These are phyloP conservation scores for Parietaria judaica DNA, from an alignment of 306 rosid species.

Conservation along the genomic window DNA sequence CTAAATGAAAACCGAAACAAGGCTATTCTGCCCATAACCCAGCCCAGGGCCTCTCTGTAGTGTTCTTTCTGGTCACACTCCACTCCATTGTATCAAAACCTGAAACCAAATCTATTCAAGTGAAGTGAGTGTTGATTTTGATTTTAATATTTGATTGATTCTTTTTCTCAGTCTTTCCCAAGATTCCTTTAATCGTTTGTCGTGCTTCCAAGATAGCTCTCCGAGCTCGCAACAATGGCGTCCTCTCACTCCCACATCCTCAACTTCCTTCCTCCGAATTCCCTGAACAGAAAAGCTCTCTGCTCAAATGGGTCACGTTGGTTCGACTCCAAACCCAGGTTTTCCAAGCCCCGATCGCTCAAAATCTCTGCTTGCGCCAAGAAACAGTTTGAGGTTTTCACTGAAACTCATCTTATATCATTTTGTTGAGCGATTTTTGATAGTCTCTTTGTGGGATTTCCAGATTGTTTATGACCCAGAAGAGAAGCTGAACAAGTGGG, in stretches of 20 bases:
- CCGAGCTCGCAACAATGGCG: conserved; percentile 36
- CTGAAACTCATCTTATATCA: background rate
- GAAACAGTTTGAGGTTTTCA: conserved; percentile 58
- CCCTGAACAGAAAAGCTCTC: conserved; percentile 23
- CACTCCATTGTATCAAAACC: too few relatives aligned
- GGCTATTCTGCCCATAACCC: too few relatives aligned
- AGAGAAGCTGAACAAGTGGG: conserved; percentile 71
- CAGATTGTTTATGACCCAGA: conserved; percentile 77
- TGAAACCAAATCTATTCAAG: too few relatives aligned
- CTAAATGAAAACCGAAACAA: too few relatives aligned
- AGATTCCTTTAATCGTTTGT: too few relatives aligned
- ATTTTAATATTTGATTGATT: background rate
- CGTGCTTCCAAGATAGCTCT: background rate
- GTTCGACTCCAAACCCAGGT: conserved; percentile 30
- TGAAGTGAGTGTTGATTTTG: background rate
- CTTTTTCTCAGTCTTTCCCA: background rate
- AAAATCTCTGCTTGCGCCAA: conserved; percentile 39
- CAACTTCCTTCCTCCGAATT: conserved; percentile 29
- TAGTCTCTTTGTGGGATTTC: conserved; percentile 19
- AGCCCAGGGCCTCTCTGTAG: too few relatives aligned
- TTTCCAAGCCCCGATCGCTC: conserved; percentile 24
- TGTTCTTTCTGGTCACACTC: too few relatives aligned
- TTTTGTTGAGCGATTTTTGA: background rate
- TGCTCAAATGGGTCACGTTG: conserved; percentile 34
- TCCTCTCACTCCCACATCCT: conserved; percentile 40